A percentile compares a stretch with the other conserved stretches of the same genome.
Evolutionary conservation across 371 early-diverging fungal species (phyloP).

Genomic region (Chytridium lagenaria): DNA sequence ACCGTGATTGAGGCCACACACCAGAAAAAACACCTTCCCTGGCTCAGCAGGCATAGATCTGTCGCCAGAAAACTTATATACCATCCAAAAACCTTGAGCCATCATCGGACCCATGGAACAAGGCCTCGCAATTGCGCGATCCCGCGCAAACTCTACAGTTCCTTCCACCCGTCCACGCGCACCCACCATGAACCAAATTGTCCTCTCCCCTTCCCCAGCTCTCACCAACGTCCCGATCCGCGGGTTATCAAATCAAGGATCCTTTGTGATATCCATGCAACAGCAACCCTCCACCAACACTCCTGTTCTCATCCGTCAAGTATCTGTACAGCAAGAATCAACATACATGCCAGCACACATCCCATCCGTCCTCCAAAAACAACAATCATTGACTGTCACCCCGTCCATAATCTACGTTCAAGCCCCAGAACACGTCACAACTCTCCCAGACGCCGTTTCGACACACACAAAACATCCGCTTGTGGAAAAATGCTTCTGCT

Average conservation of each 20-base stretch:
- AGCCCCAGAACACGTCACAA: background rate
- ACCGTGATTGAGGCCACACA: too few relatives aligned
- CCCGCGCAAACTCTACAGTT: too few relatives aligned
- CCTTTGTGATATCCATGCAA: background rate
- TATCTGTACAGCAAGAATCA: background rate
- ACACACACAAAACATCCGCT: background rate
- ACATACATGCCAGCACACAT: background rate
- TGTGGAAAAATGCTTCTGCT: background rate
- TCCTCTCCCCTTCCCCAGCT: background rate
- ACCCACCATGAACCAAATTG: background rate
- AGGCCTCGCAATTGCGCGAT: too few relatives aligned
- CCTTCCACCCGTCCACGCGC: too few relatives aligned
- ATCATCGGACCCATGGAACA: too few relatives aligned
- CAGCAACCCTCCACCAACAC: background rate
- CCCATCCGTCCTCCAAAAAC: background rate
- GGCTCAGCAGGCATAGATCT: too few relatives aligned
- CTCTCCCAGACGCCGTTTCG: background rate
- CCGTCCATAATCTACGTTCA: background rate
- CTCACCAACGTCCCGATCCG: background rate
- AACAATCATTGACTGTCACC: background rate
- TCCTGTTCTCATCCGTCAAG: conserved; percentile 1
- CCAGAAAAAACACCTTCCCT: too few relatives aligned
- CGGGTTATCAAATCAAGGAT: background rate
- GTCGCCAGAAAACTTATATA: too few relatives aligned
- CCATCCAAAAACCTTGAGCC: too few relatives aligned